A percentile compares a stretch with the other conserved stretches of the same genome.
Evolutionary conservation across 2,329 filamentous ascomycete species (phyloP).

Genomic region (Coniochaeta sp.): DNA sequence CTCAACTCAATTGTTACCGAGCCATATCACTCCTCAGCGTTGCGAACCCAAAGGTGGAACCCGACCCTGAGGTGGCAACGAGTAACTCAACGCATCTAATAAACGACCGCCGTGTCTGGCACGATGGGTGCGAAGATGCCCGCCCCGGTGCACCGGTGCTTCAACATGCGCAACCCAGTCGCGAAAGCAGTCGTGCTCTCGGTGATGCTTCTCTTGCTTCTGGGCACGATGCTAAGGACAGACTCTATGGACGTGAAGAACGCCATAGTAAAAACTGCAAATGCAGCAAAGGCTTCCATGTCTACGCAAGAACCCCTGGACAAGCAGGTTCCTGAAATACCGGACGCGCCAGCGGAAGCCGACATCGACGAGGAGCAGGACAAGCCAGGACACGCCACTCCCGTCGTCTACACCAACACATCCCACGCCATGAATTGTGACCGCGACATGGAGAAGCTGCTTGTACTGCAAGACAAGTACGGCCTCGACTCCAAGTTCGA

Average conservation of each 20-base stretch:
- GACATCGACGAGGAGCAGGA: constrained; percentile 2
- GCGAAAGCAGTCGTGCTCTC: constrained; percentile 35
- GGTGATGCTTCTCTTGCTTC: constrained; percentile 32
- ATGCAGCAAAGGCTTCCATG: constrained; percentile 21
- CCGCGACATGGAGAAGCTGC: constrained; percentile 38
- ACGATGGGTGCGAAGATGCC: neutral
- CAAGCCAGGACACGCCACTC: constrained; percentile 37
- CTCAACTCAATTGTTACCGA: neutral
- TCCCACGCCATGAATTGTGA: constrained; percentile 39
- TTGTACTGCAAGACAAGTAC: constrained; percentile 36
- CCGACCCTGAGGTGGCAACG: too few relatives aligned
- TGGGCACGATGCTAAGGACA: constrained; percentile 31
- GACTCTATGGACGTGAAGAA: constrained; percentile 32
- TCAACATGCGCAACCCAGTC: constrained; percentile 42
- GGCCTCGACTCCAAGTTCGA: constrained; percentile 42
- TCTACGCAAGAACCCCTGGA: constrained; percentile 19
- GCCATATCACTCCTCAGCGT: neutral
- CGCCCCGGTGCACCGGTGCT: constrained; percentile 26
- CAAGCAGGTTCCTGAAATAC: constrained; percentile 2
- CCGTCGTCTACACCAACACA: constrained; percentile 29
- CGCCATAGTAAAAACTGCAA: constrained; percentile 32
- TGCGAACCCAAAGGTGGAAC: neutral
- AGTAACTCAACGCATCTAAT: neutral
- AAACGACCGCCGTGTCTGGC: neutral
- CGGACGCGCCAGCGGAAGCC: neutral